Evolutionary conservation across 2,329 filamentous ascomycete species (phyloP), one percentile per base, ranked within the genome.

Genomic region (Trichoderma sp.): DNA sequence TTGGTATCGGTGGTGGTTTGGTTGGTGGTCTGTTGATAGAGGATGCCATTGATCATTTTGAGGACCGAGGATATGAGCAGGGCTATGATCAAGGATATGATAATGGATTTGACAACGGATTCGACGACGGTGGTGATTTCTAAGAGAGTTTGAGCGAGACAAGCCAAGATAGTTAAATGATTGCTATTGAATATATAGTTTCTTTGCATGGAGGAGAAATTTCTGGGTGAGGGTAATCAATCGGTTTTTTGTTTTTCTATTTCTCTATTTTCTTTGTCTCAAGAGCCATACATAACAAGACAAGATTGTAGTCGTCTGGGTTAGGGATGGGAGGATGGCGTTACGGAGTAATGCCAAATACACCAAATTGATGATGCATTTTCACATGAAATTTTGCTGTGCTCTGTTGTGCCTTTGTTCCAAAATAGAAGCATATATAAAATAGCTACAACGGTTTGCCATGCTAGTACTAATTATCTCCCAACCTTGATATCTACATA

Each of bases 1-100:
- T 97, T 55, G 94, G 94, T 81, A 79, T 92, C 4, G 94, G 93
- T 73, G 94, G 91, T 72, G 94, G 94, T 79, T 76, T 97, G 77
- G 75, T 97, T 1, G 94, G 93, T 74, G 94, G 94, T 68, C 87
- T 88, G 71, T 71, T 97, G 75, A 79, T 97, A 37, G 90, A 85
- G 2, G 84, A 91, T 75, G 89, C 90, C 1, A 84, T 94, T 62
- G 81, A 91, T 68, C 87, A 90, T 71, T 77, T 85, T 58, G 80
- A 92, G 72, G 81, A 90, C 70, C 83, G 88, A 5, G 86, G 87
- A 35, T 90, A 85, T 68, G 74, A 81, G 52, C 79, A 85, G 0
- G 84, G 83, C 68, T 83, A 78, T 69, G 65, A 59, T 72, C 75
- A 73, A 78, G 71, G 75, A 79, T 62, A 80, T 75, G 64, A 76